phyloP scores from a whole-genome alignment of 495 filamentous ascomycete genomes.

The Aspergillus sparsus region DNA sequence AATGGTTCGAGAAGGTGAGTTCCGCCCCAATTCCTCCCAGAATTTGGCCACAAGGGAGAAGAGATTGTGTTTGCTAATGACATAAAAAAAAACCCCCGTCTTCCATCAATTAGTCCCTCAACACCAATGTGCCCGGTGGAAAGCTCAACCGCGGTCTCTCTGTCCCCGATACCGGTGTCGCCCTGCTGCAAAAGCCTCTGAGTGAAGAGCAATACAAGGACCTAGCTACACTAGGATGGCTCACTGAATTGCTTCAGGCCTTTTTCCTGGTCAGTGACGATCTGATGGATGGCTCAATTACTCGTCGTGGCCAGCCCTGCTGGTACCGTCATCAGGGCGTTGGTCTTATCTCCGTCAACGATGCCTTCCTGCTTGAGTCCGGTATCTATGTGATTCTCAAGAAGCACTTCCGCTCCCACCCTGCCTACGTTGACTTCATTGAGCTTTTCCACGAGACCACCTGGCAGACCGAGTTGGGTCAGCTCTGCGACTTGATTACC shows the following conservation, averaged over 20 bases:
- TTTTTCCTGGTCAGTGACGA: conserved; percentile 99
- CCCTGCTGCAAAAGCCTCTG: conserved; percentile 73
- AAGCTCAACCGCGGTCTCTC: conserved; percentile 99
- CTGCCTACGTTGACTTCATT: conserved; percentile 81
- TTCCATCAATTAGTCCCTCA: conserved; percentile 59
- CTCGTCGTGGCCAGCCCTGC: conserved; percentile 88
- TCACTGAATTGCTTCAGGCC: conserved; percentile 95
- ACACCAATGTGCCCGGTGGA: conserved; percentile 85
- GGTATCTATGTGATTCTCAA: conserved; percentile 88
- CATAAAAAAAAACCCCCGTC: conserved; percentile 16
- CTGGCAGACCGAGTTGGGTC: conserved; percentile 91
- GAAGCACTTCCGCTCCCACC: conserved; percentile 85
- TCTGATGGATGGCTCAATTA: conserved; percentile 95
- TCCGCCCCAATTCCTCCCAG: neutral
- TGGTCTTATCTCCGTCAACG: conserved; percentile 95
- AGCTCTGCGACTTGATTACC: conserved; percentile 91
- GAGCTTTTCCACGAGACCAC: conserved; percentile 95
- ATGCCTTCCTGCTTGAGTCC: conserved; percentile 93
- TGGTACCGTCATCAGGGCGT: conserved; percentile 90
- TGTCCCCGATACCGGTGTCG: conserved; percentile 82
- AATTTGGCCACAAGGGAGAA: neutral
- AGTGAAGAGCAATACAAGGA: conserved; percentile 79
- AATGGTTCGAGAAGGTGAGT: conserved; percentile 83
- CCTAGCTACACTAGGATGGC: conserved; percentile 85
- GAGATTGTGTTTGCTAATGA: neutral